These are phyloP conservation scores for Trametes punicea DNA, from an alignment of 768 basidiomycete genomes.

Conservation along the genomic window DNA sequence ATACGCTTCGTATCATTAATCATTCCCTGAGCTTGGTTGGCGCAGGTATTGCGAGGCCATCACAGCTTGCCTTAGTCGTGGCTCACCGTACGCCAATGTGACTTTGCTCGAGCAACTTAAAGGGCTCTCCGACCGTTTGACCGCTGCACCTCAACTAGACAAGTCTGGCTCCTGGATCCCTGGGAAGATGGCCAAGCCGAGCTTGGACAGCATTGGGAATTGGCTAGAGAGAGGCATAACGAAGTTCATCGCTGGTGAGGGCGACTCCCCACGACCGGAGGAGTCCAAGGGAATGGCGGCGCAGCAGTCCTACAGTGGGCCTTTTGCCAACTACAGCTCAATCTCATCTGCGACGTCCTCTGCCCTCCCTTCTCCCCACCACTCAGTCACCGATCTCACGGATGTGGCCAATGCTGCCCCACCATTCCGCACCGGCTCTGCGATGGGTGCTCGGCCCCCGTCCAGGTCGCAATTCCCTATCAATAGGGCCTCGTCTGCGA, in stretches of 20 bases:
- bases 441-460: slow-evolving; percentile 54
- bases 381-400: slow-evolving; percentile 42
- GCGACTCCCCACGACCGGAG: slow-evolving; percentile 43
- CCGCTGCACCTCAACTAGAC: slow-evolving; percentile 68
- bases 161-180: slow-evolving; percentile 84
- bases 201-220: slow-evolving; percentile 84
- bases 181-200: slow-evolving; percentile 85
- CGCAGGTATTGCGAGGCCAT: slow-evolving; percentile 92
- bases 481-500: slow-evolving; percentile 74
- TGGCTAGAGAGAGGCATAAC: slow-evolving; percentile 93
- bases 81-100: slow-evolving; percentile 64
- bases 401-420: slow-evolving; percentile 36
- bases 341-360: slow-evolving; percentile 82
- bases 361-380: slow-evolving; percentile 73
- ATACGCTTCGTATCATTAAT: background rate
- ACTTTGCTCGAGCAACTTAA: slow-evolving; percentile 71
- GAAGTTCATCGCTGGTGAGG: slow-evolving; percentile 92
- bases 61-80: slow-evolving; percentile 55
- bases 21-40: background rate
- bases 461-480: slow-evolving; percentile 48
- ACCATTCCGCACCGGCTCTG: slow-evolving; percentile 64
- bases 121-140: slow-evolving; percentile 74
- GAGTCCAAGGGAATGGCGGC: slow-evolving; percentile 38
- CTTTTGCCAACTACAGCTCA: slow-evolving; percentile 90
- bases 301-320: slow-evolving; percentile 55